Base-by-base conservation (phyloP, 2,329 filamentous ascomycete species). In the Trichoderma simmonsii region DNA sequence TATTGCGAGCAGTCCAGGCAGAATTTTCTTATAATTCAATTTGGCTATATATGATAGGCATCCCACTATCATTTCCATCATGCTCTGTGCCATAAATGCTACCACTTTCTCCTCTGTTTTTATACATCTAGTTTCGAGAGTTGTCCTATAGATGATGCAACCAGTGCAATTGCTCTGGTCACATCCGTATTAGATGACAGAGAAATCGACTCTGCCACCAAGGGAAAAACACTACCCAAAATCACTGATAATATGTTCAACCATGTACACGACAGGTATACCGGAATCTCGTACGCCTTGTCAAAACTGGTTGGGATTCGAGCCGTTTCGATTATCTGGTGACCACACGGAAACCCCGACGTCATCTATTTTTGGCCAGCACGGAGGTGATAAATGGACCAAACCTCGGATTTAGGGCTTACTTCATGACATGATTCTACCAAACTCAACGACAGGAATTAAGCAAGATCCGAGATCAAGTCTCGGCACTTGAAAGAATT, bases 151-250 rank as follows among this genome's bases (percentile, higher is more conserved):
- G 15, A 0, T n/a, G 39, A 43, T n/a, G 39, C 39, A 43, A 18
- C 39, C 39, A 18, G 39, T 43, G 39, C 39, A 43, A 43, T 0
- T n/a, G 15, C 39, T 39, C 1, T n/a, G 3, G 39, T 9, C 15
- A 43, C 39, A 43, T 43, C 39, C 0, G 3, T n/a, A 18, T 39
- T 39, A 18, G 36, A 43, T 43, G 39, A 9, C 39, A 0, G 39
- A n/a, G 7, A 43, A 43, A 43, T 1, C 6, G 1, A 1, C 39
- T 43, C 39, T 18, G 0, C 9, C 39, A n/a, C 0, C 15, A n/a
- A 18, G 14, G 1, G 9, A 3, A 43, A 1, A n/a, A n/a, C 15
- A n/a, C 39, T 43, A n/a, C 39, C 39, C 39, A 3, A 43, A n/a
- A n/a, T n/a, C 15, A 43, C 39, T 0, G 15, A n/a, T n/a, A n/a